phyloP scores from a whole-genome alignment of 2,329 filamentous ascomycete genomes.

The Huntiella savannae region DNA sequence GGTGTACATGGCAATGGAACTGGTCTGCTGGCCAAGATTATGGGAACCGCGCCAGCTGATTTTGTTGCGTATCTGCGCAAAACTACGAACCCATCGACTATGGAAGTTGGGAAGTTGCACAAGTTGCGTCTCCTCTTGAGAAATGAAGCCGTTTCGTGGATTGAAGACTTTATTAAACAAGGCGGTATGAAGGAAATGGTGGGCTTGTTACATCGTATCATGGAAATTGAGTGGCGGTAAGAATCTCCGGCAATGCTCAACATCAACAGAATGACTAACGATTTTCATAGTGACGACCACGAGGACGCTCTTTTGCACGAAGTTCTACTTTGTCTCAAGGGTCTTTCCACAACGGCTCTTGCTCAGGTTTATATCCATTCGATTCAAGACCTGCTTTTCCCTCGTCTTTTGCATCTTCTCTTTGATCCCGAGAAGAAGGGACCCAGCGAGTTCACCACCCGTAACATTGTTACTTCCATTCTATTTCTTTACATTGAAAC shows the following conservation, averaged over 20 bases:
- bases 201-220: constrained; percentile 68
- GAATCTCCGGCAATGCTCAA: constrained; percentile 16
- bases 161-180: constrained; percentile 72
- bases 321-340: constrained; percentile 80
- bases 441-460: constrained; percentile 86
- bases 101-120: constrained; percentile 89
- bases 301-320: constrained; percentile 88
- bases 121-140: constrained; percentile 76
- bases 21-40: constrained; percentile 44
- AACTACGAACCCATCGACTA: constrained; percentile 58
- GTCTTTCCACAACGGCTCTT: constrained; percentile 74
- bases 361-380: constrained; percentile 65
- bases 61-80: constrained; percentile 75
- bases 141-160: constrained; percentile 93
- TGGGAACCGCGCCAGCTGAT: constrained; percentile 56
- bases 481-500: constrained; percentile 74
- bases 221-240: constrained; percentile 90
- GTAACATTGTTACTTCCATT: constrained; percentile 73
- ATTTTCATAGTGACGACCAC: constrained; percentile 60
- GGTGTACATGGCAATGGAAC: constrained; percentile 25
- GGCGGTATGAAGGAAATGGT: constrained; percentile 90
- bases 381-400: constrained; percentile 67
- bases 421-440: constrained; percentile 98
- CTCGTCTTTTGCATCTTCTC: constrained; percentile 68
- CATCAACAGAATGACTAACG: constrained; percentile 13